Conservation (phyloP, 495 filamentous ascomycete species). For the Penicillium antarcticum region DNA sequence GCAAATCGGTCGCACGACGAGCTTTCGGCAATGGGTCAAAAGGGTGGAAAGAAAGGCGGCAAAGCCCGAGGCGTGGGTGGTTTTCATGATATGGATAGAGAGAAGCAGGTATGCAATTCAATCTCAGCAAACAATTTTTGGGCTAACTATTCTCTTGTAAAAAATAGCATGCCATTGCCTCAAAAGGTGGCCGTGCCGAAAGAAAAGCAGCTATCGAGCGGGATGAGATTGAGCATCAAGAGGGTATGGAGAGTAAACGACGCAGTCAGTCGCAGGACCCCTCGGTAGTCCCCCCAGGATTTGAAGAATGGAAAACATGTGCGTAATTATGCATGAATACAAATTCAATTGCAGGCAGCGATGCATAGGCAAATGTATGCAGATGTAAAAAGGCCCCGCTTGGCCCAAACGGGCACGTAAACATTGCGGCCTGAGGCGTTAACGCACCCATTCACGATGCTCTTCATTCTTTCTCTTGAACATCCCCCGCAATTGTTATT, state of each 20-base stretch:
- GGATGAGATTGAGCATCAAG: slow-evolving; percentile 5
- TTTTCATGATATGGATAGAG: slow-evolving; percentile 35
- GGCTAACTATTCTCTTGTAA: background rate
- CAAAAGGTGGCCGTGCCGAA: slow-evolving; percentile 48
- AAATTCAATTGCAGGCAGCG: background rate
- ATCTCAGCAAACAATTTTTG: background rate
- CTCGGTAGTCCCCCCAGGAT: slow-evolving; percentile 19
- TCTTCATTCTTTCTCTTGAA: slow-evolving; percentile 2
- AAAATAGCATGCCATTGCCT: slow-evolving; percentile 43
- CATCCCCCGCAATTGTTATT: slow-evolving; percentile 12
- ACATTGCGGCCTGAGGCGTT: slow-evolving; percentile 21
- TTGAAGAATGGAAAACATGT: slow-evolving; percentile 23
- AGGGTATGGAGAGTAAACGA: background rate
- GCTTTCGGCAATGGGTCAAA: slow-evolving; percentile 2
- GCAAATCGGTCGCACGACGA: slow-evolving; percentile 11
- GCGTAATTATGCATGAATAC: too few species aligned
- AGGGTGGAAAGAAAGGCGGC: slow-evolving; percentile 43
- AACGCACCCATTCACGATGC: slow-evolving; percentile 3
- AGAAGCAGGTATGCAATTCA: slow-evolving; percentile 43
- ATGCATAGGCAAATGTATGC: background rate
- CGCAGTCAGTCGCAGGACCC: slow-evolving; percentile 12
- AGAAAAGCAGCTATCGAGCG: slow-evolving; percentile 10
- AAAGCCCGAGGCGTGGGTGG: slow-evolving; percentile 19
- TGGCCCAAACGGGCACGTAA: slow-evolving; percentile 25
- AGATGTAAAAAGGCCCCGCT: slow-evolving; percentile 6